A percentile compares a stretch with the other conserved stretches of the same genome.
These are phyloP conservation scores for Trebouxia sp. DNA, from an alignment of 139 green algal species.

Conservation along the genomic window DNA sequence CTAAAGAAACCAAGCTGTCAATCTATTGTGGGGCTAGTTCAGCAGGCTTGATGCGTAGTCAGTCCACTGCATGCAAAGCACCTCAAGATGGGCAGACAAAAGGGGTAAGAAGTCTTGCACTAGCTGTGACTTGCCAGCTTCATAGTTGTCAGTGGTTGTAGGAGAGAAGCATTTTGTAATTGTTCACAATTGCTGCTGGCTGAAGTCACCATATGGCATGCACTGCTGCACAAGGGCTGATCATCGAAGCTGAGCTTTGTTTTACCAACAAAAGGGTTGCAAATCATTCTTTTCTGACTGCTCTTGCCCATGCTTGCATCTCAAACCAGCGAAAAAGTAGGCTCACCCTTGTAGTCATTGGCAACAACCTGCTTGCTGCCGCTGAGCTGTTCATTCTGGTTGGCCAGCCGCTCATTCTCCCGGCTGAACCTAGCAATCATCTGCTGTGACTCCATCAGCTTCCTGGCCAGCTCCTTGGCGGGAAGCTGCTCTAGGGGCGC, in stretches of 20 bases:
- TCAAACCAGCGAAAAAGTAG: not conserved
- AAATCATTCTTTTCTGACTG: not conserved
- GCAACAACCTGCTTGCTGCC: conserved; percentile 32
- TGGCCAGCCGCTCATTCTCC: conserved; percentile 72
- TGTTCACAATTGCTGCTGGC: too few species aligned
- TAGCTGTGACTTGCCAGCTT: too few species aligned
- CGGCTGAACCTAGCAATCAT: conserved; percentile 46
- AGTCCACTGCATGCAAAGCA: too few species aligned
- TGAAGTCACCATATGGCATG: too few species aligned
- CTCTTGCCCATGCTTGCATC: not conserved
- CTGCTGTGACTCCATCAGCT: conserved; percentile 43
- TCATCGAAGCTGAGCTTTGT: too few species aligned
- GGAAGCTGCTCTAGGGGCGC: not conserved
- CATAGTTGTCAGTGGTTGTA: too few species aligned
- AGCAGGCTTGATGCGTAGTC: not conserved
- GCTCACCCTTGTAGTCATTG: conserved; percentile 48
- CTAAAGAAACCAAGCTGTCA: conserved; percentile 21
- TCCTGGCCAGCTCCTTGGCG: conserved; percentile 7
- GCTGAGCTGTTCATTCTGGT: conserved; percentile 61
- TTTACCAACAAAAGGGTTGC: not conserved
- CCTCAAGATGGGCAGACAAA: too few species aligned
- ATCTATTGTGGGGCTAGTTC: not conserved
- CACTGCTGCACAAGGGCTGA: too few species aligned
- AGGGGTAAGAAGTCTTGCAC: too few species aligned
- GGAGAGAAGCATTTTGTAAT: too few species aligned